Percentiles rank a stretch among this genome's conserved stretches.
Evolutionary conservation across 1,139 yeast genomes (phyloP).

Genomic region (Arxiozyma slooffiae): DNA sequence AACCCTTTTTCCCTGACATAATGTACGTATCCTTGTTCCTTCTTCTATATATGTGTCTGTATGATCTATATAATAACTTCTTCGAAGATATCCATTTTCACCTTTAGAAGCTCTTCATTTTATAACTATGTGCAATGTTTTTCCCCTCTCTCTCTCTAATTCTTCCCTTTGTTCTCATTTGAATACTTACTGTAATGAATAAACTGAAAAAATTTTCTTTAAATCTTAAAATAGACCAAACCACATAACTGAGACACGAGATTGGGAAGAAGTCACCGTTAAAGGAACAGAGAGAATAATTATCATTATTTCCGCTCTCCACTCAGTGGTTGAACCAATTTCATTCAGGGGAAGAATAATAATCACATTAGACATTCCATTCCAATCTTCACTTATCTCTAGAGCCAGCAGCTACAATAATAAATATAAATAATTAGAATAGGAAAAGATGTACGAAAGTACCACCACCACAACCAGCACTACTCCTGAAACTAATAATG

Average conservation of each 20-base stretch:
- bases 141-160: background rate
- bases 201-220: background rate
- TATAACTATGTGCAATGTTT: background rate
- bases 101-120: background rate
- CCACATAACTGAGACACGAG: background rate
- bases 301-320: background rate
- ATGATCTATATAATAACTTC: too few species aligned
- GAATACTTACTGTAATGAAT: background rate
- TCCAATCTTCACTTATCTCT: background rate
- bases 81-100: background rate
- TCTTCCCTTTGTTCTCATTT: background rate
- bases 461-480: background rate
- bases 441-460: background rate
- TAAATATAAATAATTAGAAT: too few species aligned
- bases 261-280: background rate
- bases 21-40: background rate
- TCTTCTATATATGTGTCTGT: background rate
- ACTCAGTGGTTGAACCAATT: background rate
- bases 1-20: background rate
- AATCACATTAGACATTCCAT: background rate
- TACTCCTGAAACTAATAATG: background rate
- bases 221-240: background rate
- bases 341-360: background rate
- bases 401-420: background rate
- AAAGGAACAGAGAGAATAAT: background rate